A percentile compares a stretch with the other conserved stretches of the same genome.
These are phyloP conservation scores for Taiwanofungus camphoratus DNA, from an alignment of 1,284 basidiomycete species.

Conservation along the genomic window DNA sequence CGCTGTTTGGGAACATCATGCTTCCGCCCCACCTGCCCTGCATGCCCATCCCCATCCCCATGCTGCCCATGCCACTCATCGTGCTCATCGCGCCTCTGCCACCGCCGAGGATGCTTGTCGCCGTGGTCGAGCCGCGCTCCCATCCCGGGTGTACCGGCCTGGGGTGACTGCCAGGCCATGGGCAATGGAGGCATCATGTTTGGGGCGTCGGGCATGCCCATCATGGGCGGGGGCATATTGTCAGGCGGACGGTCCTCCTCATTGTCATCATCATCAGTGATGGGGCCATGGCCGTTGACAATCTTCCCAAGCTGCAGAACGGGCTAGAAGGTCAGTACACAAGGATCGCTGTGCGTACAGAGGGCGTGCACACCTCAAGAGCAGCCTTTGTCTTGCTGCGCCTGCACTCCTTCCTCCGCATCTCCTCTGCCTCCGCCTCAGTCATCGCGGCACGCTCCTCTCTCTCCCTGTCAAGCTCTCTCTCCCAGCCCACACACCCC, in stretches of 20 bases:
- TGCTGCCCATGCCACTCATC: conserved; percentile 15
- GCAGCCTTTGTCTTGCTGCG: conserved; percentile 72
- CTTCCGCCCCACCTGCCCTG: conserved; percentile 36
- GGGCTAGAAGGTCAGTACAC: not conserved
- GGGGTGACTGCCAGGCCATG: conserved; percentile 24
- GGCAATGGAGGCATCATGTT: conserved; percentile 22
- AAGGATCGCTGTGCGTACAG: conserved; percentile 1
- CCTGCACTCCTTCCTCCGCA: conserved; percentile 58
- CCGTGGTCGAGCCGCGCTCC: conserved; percentile 63
- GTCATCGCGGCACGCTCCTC: conserved; percentile 35
- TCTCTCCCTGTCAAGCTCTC: conserved; percentile 26
- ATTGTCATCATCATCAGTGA: conserved; percentile 57
- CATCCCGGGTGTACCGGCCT: no score
- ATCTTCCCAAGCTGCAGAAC: conserved; percentile 66
- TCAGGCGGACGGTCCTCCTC: conserved; percentile 39
- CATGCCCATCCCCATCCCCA: conserved; percentile 39
- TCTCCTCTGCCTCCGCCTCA: conserved; percentile 40
- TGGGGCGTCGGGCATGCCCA: conserved; percentile 38
- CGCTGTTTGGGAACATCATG: conserved; percentile 43
- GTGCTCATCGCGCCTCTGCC: conserved; percentile 21
- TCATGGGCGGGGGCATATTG: conserved; percentile 36
- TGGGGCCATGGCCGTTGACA: conserved; percentile 65
- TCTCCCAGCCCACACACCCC: conserved; percentile 25
- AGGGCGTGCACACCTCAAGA: conserved; percentile 69
- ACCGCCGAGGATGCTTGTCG: conserved; percentile 24